Base-by-base conservation (phyloP, 1,139 yeast species). In the Geotrichum citri-aurantii region DNA sequence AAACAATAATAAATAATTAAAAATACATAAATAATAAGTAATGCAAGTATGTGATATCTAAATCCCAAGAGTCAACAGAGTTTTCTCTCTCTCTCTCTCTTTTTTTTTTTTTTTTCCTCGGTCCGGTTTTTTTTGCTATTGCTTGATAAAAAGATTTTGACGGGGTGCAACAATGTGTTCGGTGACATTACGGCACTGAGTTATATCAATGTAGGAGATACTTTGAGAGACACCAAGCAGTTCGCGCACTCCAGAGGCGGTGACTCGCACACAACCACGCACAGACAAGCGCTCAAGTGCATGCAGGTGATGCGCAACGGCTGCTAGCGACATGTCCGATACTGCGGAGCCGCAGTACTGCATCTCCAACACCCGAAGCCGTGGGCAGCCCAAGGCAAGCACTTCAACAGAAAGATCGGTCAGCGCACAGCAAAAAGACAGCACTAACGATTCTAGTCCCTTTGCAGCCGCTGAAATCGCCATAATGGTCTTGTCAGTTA, bases 321-420 rank as follows among this genome's bases (percentile, higher is more conserved):
- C 80, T 33, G 82, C 77, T 52, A 86, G 70, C 0, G 89, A 83
- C 24, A 85, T 79, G 67, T 87, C 93, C 66, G 89, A 83, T 3
- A 87, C 90, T 0, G 93, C 92, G 54, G 88, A 81, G 1, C 93
- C 93, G 72, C 93, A 87, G 67, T 85, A 87, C 12, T 89, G 83
- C 56, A 86, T 70, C 64, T 85, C 85, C 57, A 87, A 73, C 40
- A 74, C 72, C 56, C 76, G 70, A 58, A 87, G 71, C 26, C 77
- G 72, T 52, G 82, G 85, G 66, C 90, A 85, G 10, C 89, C 88
- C 27, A 84, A 72, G 60, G 87, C 79, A 33, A 87, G 71, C 1
- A 84, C 83, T 62, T 86, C 89, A 23, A 87, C 76, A 3, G 92
- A 79, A 49, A 81, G 78, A 67, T 87, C 92, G 1, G 88, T 81